Evolutionary conservation across 352 stramenopile species (phyloP).

Genomic region (Phytophthora citrophthora): DNA sequence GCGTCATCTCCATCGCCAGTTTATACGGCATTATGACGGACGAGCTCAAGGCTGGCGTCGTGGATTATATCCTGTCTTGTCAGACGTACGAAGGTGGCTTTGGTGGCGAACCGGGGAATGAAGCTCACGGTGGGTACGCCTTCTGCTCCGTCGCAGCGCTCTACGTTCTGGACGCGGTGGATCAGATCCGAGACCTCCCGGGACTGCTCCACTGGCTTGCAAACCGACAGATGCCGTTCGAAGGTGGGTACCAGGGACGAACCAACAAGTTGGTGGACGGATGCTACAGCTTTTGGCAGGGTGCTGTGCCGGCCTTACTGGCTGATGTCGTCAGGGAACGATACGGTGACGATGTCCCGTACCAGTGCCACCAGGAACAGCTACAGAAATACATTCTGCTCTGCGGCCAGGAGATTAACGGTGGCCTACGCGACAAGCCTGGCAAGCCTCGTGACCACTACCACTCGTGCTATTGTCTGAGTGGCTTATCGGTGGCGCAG

Average conservation of each 20-base stretch:
- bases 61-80: slow-evolving; percentile 87
- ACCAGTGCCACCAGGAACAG: slow-evolving; percentile 75
- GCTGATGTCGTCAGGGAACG: slow-evolving; percentile 46
- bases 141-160: slow-evolving; percentile 97
- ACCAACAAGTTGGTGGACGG: slow-evolving; percentile 99
- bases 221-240: slow-evolving; percentile 94
- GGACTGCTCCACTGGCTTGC: slow-evolving; percentile 90
- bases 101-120: slow-evolving; percentile 90
- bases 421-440: slow-evolving; percentile 94
- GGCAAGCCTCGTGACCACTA: slow-evolving; percentile 98
- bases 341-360: slow-evolving; percentile 45
- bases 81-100: slow-evolving; percentile 99
- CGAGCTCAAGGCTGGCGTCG: slow-evolving; percentile 79
- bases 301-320: slow-evolving; percentile 88
- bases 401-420: slow-evolving; percentile 94
- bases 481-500: slow-evolving; percentile 94
- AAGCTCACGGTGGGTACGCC: slow-evolving; percentile 99
- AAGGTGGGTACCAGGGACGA: slow-evolving; percentile 93
- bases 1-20: slow-evolving; percentile 93
- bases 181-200: slow-evolving; percentile 58
- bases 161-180: slow-evolving; percentile 85
- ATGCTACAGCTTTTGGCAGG: slow-evolving; percentile 99
- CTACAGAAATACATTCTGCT: slow-evolving; percentile 95
- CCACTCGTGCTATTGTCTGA: slow-evolving; percentile 99
- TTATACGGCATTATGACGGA: slow-evolving; percentile 94